Evolutionary conservation across 2,329 filamentous ascomycete genomes (phyloP).

Genomic region (Didymella pomorum): DNA sequence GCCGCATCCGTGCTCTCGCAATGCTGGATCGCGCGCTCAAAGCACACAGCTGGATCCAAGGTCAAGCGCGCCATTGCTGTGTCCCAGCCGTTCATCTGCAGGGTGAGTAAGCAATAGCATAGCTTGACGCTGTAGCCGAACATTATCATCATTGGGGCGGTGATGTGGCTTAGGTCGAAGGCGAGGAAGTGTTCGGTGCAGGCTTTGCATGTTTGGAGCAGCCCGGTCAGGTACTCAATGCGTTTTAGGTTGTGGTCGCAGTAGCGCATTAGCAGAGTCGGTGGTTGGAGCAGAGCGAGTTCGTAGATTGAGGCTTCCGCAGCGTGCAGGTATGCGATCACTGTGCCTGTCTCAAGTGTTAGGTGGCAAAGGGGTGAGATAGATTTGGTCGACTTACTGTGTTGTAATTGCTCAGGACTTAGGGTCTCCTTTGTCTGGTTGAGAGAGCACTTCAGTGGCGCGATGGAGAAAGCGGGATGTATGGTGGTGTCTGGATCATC

Average conservation of each 20-base stretch:
- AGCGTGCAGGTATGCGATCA: constrained; percentile 23
- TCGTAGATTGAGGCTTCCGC: constrained; percentile 30
- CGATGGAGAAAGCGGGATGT: constrained; percentile 26
- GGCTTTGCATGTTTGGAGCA: constrained; percentile 22
- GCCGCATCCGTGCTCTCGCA: constrained; percentile 20
- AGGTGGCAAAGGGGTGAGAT: not conserved
- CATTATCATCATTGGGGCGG: constrained; percentile 23
- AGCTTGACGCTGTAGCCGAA: constrained; percentile 27
- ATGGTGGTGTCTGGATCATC: constrained; percentile 19
- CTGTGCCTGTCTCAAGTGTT: constrained; percentile 8
- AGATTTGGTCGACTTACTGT: constrained; percentile 21
- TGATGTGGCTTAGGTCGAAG: constrained; percentile 17
- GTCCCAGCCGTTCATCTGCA: constrained; percentile 28
- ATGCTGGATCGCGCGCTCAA: constrained; percentile 21
- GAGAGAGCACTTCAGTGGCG: constrained; percentile 22
- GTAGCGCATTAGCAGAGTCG: constrained; percentile 10
- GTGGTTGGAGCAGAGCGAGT: constrained; percentile 19
- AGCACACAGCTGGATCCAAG: constrained; percentile 18
- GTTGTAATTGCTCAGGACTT: constrained; percentile 15
- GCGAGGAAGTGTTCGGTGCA: constrained; percentile 23
- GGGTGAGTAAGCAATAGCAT: constrained; percentile 22
- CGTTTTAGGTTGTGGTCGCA: constrained; percentile 23
- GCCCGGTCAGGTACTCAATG: constrained; percentile 24
- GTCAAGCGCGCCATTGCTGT: constrained; percentile 18
- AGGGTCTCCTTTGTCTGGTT: constrained; percentile 20